Evolutionary conservation across 805 yeast genomes (phyloP).

Genomic region (Nematodospora valgi): DNA sequence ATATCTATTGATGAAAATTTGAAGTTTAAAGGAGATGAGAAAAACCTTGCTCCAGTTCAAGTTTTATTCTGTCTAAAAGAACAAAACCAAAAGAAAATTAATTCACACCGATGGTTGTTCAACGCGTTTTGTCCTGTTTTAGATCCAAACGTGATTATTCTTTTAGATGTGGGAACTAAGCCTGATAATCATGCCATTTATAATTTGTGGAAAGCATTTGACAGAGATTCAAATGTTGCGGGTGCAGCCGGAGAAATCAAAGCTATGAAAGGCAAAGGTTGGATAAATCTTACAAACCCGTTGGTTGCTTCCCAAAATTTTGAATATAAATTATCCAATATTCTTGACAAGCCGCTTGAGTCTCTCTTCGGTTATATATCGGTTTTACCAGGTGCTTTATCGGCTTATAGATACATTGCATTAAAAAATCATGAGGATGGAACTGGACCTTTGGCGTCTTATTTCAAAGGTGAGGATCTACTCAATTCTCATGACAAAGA

Average conservation of each 20-base stretch:
- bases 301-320: constrained; percentile 94
- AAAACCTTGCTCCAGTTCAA: constrained; percentile 92
- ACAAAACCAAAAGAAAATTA: constrained; percentile 86
- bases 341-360: constrained; percentile 91
- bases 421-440: constrained; percentile 83
- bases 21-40: constrained; percentile 86
- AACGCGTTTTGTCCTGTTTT: constrained; percentile 90
- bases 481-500: constrained; percentile 23
- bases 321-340: constrained; percentile 96
- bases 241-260: constrained; percentile 99
- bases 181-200: constrained; percentile 88
- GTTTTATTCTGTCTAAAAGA: constrained; percentile 90
- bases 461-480: constrained; percentile 81
- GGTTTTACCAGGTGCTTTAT: constrained; percentile 92
- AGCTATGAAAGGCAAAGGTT: constrained; percentile 89
- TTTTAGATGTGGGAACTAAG: constrained; percentile 96
- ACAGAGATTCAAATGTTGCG: constrained; percentile 92
- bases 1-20: constrained; percentile 86
- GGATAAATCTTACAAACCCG: constrained; percentile 80
- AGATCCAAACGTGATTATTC: constrained; percentile 84
- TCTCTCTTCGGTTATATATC: constrained; percentile 89
- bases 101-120: constrained; percentile 97
- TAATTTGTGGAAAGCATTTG: constrained; percentile 97
- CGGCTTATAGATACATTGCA: constrained; percentile 91
- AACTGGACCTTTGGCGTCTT: constrained; percentile 84